A percentile compares a stretch with the other conserved stretches of the same genome.
Conservation (phyloP, 1,284 basidiomycete genomes). For the Naganishia sp. region DNA sequence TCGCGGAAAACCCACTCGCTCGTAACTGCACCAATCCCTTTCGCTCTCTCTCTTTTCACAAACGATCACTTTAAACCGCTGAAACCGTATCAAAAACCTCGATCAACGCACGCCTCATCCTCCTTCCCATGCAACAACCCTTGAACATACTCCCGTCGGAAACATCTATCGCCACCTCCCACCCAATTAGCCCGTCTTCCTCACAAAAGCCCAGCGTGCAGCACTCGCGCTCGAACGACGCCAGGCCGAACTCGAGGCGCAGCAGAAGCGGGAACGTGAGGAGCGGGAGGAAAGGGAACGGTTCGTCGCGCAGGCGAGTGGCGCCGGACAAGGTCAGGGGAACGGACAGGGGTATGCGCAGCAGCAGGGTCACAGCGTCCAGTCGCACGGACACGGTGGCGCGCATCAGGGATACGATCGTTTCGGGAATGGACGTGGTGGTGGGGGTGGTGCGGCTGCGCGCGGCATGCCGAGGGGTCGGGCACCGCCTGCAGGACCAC, state of each 20-base stretch:
- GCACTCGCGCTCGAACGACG: conserved; percentile 81
- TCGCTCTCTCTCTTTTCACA: too few species aligned
- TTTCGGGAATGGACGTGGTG: conserved; percentile 30
- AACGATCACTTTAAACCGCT: too few species aligned
- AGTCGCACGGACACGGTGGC: background rate
- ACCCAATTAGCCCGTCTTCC: conserved; percentile 72
- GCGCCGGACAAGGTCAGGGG: conserved; percentile 35
- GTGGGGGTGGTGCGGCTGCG: conserved; percentile 1
- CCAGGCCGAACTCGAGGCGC: conserved; percentile 70
- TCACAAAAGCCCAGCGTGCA: conserved; percentile 84
- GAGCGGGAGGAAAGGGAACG: conserved; percentile 65
- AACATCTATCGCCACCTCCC: background rate
- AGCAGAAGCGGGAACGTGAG: conserved; percentile 61
- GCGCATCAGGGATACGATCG: conserved; percentile 17
- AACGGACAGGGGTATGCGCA: conserved; percentile 34
- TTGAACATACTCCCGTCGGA: too few species aligned
- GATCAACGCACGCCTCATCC: too few species aligned
- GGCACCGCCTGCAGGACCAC: conserved; percentile 15
- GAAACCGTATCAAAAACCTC: too few species aligned
- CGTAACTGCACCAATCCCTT: too few species aligned
- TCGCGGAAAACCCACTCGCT: too few species aligned
- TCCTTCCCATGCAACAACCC: too few species aligned
- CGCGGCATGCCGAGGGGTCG: background rate
- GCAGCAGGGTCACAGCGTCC: background rate
- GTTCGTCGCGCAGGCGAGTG: conserved; percentile 65